Base-by-base conservation (phyloP, 768 basidiomycete species). In the Serpula lacrymans region DNA sequence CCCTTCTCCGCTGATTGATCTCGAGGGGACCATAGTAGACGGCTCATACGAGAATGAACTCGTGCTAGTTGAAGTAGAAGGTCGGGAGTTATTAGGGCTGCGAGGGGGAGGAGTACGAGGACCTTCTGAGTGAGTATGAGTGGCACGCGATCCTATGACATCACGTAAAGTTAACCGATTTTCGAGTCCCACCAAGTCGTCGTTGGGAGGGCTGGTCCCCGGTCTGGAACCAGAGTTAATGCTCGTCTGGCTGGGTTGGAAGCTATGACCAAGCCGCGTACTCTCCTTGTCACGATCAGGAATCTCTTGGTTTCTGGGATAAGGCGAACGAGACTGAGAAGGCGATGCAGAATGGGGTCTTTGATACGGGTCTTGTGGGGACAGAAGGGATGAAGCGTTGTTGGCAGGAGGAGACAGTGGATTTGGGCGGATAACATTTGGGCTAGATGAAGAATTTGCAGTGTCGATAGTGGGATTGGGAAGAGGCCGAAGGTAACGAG, bases 291-390 rank as follows among this genome's bases (percentile, higher is more conserved):
- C 62, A 12, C 58, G 62, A 6, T 46, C 33, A 31, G 28, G 25
- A 23, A 13, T n/a, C 28, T 47, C 42, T 9, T 9, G n/a, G n/a
- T n/a, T n/a, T n/a, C n/a, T 28, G n/a, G 38, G 37, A 27, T 32
- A 39, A 25, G 58, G 51, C 31, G 58, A 53, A 10, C 62, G 62
- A 10, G 53, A 62, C 33, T 62, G 60, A 24, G 58, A 61, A 23
- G 60, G 60, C 29, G 60, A 64, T 13, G 82, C 79, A 23, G 84
- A 85, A 35, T 71, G 77, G 2, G 84, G 80, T 26, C 84, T 74
- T 14, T 77, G 71, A 51, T 71, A 75, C 2, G 81, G 78, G 1
- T 86, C 83, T 37, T 71, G 67, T 5, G 77, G 70, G 12, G 75
- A 72, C 39, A 70, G 58, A 33, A 33, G 6, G 14, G 31, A 33